Evolutionary conservation across 108 stramenopile genomes (phyloP).

Genomic region (Pseudonitzschia delicatissima): DNA sequence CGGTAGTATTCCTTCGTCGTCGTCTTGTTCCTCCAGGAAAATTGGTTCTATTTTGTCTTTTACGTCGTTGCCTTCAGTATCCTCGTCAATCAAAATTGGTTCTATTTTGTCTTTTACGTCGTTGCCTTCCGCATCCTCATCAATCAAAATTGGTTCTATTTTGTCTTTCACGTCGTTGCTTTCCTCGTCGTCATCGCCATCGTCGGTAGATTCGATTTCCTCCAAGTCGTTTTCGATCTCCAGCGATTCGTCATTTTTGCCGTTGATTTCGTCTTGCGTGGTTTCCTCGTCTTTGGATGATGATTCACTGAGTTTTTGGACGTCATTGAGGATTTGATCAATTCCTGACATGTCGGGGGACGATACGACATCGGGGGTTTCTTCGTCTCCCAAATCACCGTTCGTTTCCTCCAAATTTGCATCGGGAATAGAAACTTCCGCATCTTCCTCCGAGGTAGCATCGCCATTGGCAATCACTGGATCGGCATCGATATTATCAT

Average conservation of each 20-base stretch:
- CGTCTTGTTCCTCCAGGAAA: conserved; percentile 2
- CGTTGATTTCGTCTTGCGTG: not conserved
- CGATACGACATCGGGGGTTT: too few relatives aligned
- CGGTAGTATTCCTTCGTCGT: too few relatives aligned
- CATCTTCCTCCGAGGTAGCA: not conserved
- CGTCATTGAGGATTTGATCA: too few relatives aligned
- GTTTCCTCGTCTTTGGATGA: not conserved
- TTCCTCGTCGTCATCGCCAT: not conserved
- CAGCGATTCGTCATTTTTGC: not conserved
- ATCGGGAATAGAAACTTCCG: too few relatives aligned
- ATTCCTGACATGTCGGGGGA: too few relatives aligned
- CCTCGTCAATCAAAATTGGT: not conserved
- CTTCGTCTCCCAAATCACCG: too few relatives aligned
- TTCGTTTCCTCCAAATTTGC: too few relatives aligned
- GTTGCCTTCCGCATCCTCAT: not conserved
- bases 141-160: conserved; percentile 4
- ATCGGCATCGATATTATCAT: not conserved
- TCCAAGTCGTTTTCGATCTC: not conserved
- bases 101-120: not conserved
- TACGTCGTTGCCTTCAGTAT: not conserved
- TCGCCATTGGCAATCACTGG: not conserved
- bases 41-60: not conserved
- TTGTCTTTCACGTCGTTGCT: not conserved
- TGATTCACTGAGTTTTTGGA: not conserved
- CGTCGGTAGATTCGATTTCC: not conserved